A percentile compares a stretch with the other conserved stretches of the same genome.
Conservation (phyloP, 1,284 basidiomycete species). For the Xerocomus nothofagi region DNA sequence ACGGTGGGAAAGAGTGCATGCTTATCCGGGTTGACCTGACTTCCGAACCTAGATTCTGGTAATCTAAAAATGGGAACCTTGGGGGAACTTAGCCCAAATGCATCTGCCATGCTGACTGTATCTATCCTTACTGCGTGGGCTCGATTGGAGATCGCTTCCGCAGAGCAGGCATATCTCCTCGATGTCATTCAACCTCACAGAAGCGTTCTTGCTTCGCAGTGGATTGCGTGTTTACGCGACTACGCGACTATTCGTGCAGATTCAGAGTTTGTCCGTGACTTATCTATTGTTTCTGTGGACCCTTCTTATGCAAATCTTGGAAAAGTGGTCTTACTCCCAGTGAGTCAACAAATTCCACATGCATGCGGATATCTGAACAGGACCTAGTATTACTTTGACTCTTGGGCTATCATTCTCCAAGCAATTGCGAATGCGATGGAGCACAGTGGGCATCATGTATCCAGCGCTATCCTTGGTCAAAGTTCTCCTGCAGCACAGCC, state of each 20-base stretch:
- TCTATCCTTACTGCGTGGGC: constrained; percentile 97
- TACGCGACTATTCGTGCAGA: constrained; percentile 91
- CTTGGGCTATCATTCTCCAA: constrained; percentile 85
- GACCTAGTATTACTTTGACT: constrained; percentile 82
- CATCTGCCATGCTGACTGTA: constrained; percentile 92
- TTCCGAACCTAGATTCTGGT: constrained; percentile 59
- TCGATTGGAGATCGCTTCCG: constrained; percentile 81
- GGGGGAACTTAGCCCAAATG: constrained; percentile 87
- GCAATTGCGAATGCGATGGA: constrained; percentile 86
- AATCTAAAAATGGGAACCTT: constrained; percentile 88
- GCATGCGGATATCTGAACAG: constrained; percentile 2
- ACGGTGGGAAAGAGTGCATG: constrained; percentile 49
- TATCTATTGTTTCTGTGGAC: constrained; percentile 69
- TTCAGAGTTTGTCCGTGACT: constrained; percentile 79
- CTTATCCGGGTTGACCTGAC: constrained; percentile 12
- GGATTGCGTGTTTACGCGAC: constrained; percentile 88
- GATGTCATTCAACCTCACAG: constrained; percentile 86
- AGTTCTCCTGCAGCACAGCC: constrained; percentile 25
- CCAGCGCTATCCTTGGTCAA: constrained; percentile 82
- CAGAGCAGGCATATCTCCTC: constrained; percentile 74
- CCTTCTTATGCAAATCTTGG: constrained; percentile 85
- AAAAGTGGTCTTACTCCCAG: constrained; percentile 87
- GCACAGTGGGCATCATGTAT: constrained; percentile 63
- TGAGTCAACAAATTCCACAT: constrained; percentile 40
- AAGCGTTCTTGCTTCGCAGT: constrained; percentile 73